Evolutionary conservation across 129 eudicot species (phyloP), one percentile per base, ranked within the genome.

Genomic region (Saussurea involucrata): DNA sequence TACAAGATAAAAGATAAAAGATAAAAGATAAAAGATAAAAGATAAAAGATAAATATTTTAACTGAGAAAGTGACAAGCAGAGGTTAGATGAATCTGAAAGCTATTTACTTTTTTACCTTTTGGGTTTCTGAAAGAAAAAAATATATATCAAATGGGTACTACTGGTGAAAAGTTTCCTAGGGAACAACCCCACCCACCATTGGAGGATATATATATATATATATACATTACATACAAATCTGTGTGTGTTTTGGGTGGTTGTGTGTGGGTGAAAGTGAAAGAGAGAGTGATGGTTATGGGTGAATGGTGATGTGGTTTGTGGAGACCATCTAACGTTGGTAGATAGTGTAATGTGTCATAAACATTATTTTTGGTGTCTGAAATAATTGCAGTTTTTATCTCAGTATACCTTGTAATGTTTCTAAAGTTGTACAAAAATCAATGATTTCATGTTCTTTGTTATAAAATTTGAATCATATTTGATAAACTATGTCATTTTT

Each of bases 301-400:
- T 73, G 77, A 73, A 55, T 31, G 33, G 24, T 71, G 68, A 73
- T 57, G 53, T 34, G 72, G 24, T 77, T 77, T 21, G 69, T 77
- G 81, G 81, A 77, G 81, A 77, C 80, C 81, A 77, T 68, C 40
- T 77, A 8, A 55, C 40, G 60, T 77, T 68, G 81, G 75, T 77
- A 17, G 74, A 53, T 68, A 77, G 61, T 69, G 81, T 55, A 77
- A 68, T 24, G 75, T 77, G 81, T 77, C 81, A 77, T 77, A 77
- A 68, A 15, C 57, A 68, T 77, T 68, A 55, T 77, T 77, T 34
- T 55, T 53, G 55, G 55, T 77, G 81, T 77, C 81, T 68, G 18
- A 68, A 77, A 68, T 77, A 31, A 77, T 77, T 68, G 60, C 24
- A 67, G 60, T 68, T 68, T 68, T 60, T 55, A 33, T 53, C 69